Percentiles rank a stretch among this genome's conserved stretches.
These are phyloP conservation scores for Suhomyces sp. DNA, from an alignment of 805 yeast species.

Conservation along the genomic window DNA sequence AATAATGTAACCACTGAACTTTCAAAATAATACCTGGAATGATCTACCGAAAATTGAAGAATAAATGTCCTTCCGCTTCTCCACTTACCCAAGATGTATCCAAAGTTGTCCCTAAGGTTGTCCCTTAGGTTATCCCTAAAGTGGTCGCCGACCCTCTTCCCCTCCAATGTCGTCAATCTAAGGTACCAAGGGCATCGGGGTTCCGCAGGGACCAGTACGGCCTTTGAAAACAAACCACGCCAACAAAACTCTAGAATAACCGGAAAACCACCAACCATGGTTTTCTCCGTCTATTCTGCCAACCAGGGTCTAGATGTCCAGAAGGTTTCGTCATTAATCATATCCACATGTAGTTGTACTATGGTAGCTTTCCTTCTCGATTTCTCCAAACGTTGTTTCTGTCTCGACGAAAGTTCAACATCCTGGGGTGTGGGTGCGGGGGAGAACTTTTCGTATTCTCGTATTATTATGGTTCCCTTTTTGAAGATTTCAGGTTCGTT, in stretches of 20 bases:
- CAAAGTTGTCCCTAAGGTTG: too few relatives aligned
- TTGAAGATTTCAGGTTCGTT: slow-evolving; percentile 84
- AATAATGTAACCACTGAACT: too few relatives aligned
- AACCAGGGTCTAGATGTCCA: slow-evolving; percentile 53
- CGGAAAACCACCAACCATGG: not conserved
- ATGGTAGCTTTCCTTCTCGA: slow-evolving; percentile 49
- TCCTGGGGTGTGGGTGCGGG: slow-evolving; percentile 13
- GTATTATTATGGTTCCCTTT: slow-evolving; percentile 70
- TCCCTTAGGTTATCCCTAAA: too few relatives aligned
- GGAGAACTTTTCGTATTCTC: slow-evolving; percentile 41
- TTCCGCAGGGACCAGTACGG: not conserved
- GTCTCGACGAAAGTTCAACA: slow-evolving; percentile 37
- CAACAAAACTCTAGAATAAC: not conserved
- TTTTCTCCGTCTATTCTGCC: not conserved
- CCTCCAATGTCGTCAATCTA: too few relatives aligned
- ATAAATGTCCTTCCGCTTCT: too few relatives aligned
- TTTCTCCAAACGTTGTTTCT: slow-evolving; percentile 50
- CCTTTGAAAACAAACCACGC: not conserved
- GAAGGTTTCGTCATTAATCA: slow-evolving; percentile 56
- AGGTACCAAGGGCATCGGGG: too few relatives aligned
- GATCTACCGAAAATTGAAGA: too few relatives aligned
- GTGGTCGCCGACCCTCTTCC: too few relatives aligned
- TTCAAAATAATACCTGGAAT: too few relatives aligned
- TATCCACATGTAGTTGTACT: slow-evolving; percentile 51
- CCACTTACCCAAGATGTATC: too few relatives aligned